phyloP scores from a whole-genome alignment of 371 early-diverging fungal genomes.

The Circinella minor region DNA sequence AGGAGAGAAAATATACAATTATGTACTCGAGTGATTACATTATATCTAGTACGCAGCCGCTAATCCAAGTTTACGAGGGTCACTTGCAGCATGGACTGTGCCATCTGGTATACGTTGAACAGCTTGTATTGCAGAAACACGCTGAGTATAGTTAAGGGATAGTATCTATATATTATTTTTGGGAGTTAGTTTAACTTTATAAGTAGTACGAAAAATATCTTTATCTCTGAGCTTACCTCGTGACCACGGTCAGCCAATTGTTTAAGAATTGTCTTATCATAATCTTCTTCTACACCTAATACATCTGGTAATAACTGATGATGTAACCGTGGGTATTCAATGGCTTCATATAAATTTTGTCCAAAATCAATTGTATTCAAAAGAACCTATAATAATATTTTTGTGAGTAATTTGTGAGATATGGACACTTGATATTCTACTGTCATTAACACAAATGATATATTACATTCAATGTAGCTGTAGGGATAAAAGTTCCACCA shows the following conservation, averaged over 20 bases:
- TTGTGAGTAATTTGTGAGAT: background rate
- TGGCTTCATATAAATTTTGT: slow-evolving; percentile 71
- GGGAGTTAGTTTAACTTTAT: background rate
- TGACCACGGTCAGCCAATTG: slow-evolving; percentile 5
- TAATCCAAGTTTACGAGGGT: slow-evolving; percentile 48
- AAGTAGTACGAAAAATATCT: too few relatives aligned
- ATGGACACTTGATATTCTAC: too few relatives aligned
- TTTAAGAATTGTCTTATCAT: slow-evolving; percentile 14
- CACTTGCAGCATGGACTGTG: slow-evolving; percentile 44
- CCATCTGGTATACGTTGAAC: slow-evolving; percentile 36
- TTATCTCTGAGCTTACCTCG: background rate
- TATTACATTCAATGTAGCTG: slow-evolving; percentile 77
- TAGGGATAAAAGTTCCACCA: slow-evolving; percentile 96
- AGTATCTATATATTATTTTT: background rate
- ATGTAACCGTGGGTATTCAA: slow-evolving; percentile 86
- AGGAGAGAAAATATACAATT: background rate
- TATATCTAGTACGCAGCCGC: slow-evolving; percentile 34
- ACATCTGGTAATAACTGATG: slow-evolving; percentile 91
- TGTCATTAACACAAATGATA: background rate
- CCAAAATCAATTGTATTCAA: slow-evolving; percentile 78
- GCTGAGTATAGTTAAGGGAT: background rate
- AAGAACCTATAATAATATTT: slow-evolving; percentile 52
- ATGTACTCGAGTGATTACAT: too few relatives aligned
- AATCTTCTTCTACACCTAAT: slow-evolving; percentile 43
- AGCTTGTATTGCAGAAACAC: slow-evolving; percentile 41